Evolutionary conservation across 257 asterid genomes (phyloP).

Genomic region (Capsicum rhomboideum): DNA sequence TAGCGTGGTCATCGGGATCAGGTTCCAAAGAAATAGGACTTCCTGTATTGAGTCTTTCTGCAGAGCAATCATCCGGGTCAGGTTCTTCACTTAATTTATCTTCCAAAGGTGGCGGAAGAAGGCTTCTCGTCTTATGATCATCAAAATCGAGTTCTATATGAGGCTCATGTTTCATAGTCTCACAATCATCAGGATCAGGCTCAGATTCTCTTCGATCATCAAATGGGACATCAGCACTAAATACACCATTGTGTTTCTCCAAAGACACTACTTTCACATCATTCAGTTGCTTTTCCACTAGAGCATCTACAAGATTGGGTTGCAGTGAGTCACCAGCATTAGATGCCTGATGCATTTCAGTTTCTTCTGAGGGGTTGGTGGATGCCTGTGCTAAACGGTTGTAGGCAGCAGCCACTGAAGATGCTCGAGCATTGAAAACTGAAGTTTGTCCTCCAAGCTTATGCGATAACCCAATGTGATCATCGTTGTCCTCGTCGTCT

Average conservation of each 20-base stretch:
- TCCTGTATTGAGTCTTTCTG: slow-evolving; percentile 7
- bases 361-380: slow-evolving; percentile 12
- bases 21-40: slow-evolving; percentile 13
- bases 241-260: slow-evolving; percentile 18
- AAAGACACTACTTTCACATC: slow-evolving; percentile 1
- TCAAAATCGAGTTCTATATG: slow-evolving; percentile 12
- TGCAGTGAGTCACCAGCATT: slow-evolving; percentile 11
- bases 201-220: slow-evolving; percentile 9
- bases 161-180: slow-evolving; percentile 23
- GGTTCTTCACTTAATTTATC: slow-evolving; percentile 18
- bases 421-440: slow-evolving; percentile 55
- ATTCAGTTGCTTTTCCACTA: slow-evolving; percentile 1
- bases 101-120: slow-evolving; percentile 7
- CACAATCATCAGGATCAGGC: slow-evolving; percentile 28
- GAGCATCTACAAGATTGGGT: neutral
- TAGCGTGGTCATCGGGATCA: slow-evolving; percentile 16
- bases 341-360: slow-evolving; percentile 27
- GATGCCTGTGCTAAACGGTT: slow-evolving; percentile 47
- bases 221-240: slow-evolving; percentile 4
- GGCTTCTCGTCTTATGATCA: slow-evolving; percentile 2
- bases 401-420: slow-evolving; percentile 82
- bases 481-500: slow-evolving; percentile 29
- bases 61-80: slow-evolving; percentile 10
- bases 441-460: slow-evolving; percentile 71
- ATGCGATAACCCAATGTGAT: slow-evolving; percentile 23